phyloP scores from a whole-genome alignment of 2,329 filamentous ascomycete genomes.

The Sclerotinia nivalis region DNA sequence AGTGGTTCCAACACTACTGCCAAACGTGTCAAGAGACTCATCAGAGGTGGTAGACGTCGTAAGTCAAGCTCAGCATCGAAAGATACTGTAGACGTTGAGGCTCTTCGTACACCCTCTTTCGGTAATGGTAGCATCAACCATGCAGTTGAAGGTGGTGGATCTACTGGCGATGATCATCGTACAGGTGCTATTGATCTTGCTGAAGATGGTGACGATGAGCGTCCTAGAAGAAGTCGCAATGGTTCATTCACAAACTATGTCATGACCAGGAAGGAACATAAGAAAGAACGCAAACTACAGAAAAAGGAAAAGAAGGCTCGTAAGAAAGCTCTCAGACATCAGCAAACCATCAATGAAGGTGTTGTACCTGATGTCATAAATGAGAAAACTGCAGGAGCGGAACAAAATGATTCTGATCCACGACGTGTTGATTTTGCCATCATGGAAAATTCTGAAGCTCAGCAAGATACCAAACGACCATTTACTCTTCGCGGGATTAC shows the following conservation, averaged over 20 bases:
- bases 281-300: conserved; percentile 45
- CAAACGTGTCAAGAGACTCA: conserved; percentile 73
- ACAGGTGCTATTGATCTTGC: conserved; percentile 48
- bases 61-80: conserved; percentile 75
- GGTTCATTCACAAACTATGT: conserved; percentile 33
- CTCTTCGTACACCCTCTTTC: conserved; percentile 48
- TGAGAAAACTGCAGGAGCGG: conserved; percentile 30
- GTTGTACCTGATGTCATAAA: conserved; percentile 22
- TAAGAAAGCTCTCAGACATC: conserved; percentile 32
- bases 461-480: conserved; percentile 43
- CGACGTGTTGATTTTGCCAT: conserved; percentile 61
- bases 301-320: conserved; percentile 39
- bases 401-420: conserved; percentile 44
- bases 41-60: conserved; percentile 61
- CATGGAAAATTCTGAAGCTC: conserved; percentile 36
- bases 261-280: conserved; percentile 41
- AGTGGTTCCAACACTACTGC: conserved; percentile 70
- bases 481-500: conserved; percentile 62
- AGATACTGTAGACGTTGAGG: conserved; percentile 49
- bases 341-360: conserved; percentile 33
- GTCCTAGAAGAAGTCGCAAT: conserved; percentile 37
- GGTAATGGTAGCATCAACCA: conserved; percentile 37
- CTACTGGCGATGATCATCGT: conserved; percentile 36
- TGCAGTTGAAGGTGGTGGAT: conserved; percentile 29
- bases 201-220: conserved; percentile 56